Conservation (phyloP, 805 yeast species). For the Spathaspora girioi region DNA sequence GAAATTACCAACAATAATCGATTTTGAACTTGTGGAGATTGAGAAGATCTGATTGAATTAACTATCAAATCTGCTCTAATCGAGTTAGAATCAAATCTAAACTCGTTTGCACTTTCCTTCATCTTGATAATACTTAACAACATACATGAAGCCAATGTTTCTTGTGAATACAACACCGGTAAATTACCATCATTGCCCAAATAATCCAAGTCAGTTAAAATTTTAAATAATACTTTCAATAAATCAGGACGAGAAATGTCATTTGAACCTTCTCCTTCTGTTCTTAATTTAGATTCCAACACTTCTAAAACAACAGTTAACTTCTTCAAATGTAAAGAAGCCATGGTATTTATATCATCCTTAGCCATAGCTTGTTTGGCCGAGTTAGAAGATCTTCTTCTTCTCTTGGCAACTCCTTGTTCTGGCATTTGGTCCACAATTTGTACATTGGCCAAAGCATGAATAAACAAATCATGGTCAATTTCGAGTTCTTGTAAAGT, state of each 20-base stretch:
- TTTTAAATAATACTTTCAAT: constrained; percentile 51
- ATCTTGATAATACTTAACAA: constrained; percentile 58
- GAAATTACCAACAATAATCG: constrained; percentile 80
- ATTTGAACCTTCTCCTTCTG: constrained; percentile 8
- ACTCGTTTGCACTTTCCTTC: constrained; percentile 25
- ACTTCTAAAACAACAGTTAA: constrained; percentile 78
- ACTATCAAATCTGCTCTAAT: constrained; percentile 89
- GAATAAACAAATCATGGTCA: constrained; percentile 53
- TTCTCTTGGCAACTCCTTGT: constrained; percentile 61
- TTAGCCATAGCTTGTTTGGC: constrained; percentile 72
- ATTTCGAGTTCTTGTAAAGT: constrained; percentile 54
- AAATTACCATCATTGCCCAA: constrained; percentile 87
- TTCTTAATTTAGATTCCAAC: constrained; percentile 50
- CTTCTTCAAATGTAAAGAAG: constrained; percentile 73
- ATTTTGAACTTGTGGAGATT: constrained; percentile 94
- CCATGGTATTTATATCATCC: constrained; percentile 68
- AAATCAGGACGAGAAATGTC: constrained; percentile 40
- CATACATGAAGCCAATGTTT: constrained; percentile 85
- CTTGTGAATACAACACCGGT: constrained; percentile 89
- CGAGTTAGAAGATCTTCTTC: constrained; percentile 77
- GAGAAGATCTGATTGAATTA: constrained; percentile 82
- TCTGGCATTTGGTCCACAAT: constrained; percentile 47
- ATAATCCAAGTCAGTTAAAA: constrained; percentile 73
- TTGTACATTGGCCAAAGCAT: constrained; percentile 56
- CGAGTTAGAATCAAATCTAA: constrained; percentile 54